Percentiles rank a stretch among this genome's conserved stretches.
phyloP scores from a whole-genome alignment of 192 early-diverging fungal species.

The Backusella liffmaniae region DNA sequence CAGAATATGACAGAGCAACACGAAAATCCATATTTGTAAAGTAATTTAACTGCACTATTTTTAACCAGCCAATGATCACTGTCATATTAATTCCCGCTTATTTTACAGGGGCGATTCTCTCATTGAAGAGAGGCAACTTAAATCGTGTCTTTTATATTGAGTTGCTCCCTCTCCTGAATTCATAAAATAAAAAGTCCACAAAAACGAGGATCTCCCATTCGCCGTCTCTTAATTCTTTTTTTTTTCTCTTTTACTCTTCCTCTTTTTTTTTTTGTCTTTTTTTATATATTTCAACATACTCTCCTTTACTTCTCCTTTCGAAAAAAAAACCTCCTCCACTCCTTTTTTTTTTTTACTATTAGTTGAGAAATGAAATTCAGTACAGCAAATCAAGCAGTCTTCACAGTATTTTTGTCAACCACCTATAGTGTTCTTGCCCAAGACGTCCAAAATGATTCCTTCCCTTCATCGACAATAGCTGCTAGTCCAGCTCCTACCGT shows the following conservation, averaged over 20 bases:
- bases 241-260: not conserved
- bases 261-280: conserved; percentile 16
- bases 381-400: not conserved
- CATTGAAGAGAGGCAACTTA: conserved; percentile 7
- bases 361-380: not conserved
- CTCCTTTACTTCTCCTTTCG: conserved; percentile 14
- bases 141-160: conserved; percentile 6
- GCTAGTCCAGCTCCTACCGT: conserved; percentile 1
- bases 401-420: not conserved
- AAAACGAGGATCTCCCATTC: not conserved
- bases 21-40: not conserved
- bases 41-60: conserved; percentile 5
- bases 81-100: not conserved
- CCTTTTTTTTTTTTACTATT: not conserved
- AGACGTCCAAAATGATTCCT: not conserved
- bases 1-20: conserved; percentile 11
- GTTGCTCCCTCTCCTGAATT: not conserved
- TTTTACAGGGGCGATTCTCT: not conserved
- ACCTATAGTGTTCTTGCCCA: not conserved
- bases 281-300: not conserved
- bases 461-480: not conserved
- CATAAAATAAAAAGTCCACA: conserved; percentile 10
- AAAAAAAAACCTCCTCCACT: not conserved
- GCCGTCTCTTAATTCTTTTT: conserved; percentile 9
- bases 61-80: not conserved